phyloP scores from a whole-genome alignment of 75 land plant genomes.

The Pinus tabuliformis region DNA sequence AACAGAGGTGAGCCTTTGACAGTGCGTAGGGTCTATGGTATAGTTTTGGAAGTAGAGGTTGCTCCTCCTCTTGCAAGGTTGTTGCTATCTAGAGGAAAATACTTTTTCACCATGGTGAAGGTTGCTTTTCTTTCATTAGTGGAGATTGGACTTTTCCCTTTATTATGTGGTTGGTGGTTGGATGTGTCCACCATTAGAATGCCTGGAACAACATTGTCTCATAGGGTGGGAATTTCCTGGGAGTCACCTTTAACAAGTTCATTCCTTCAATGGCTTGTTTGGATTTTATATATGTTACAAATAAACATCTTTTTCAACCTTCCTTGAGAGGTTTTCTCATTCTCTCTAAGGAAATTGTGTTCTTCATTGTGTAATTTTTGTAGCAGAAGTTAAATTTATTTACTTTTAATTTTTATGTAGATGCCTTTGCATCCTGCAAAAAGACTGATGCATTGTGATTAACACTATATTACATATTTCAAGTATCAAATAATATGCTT shows the following conservation, averaged over 20 bases:
- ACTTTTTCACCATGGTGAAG: slow-evolving; percentile 90
- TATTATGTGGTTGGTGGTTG: slow-evolving; percentile 99
- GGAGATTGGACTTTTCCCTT: slow-evolving; percentile 96
- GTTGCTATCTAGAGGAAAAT: slow-evolving; percentile 74
- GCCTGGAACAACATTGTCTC: slow-evolving; percentile 67
- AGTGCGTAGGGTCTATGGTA: slow-evolving; percentile 72
- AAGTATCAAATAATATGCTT: not conserved
- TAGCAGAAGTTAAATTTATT: not conserved
- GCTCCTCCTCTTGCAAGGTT: slow-evolving; percentile 80
- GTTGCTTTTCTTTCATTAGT: slow-evolving; percentile 91
- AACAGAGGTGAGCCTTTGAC: slow-evolving; percentile 81
- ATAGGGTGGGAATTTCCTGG: slow-evolving; percentile 85
- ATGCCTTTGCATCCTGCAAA: not conserved
- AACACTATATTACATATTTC: not conserved
- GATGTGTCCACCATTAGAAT: slow-evolving; percentile 94
- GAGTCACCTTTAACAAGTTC: slow-evolving; percentile 89
- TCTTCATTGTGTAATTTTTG: not conserved
- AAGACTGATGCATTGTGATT: not conserved
- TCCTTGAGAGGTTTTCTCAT: slow-evolving; percentile 77
- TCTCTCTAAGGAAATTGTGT: too few relatives aligned
- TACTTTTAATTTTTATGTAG: not conserved
- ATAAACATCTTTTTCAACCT: slow-evolving; percentile 97
- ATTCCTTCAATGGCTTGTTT: slow-evolving; percentile 92
- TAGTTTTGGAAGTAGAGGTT: slow-evolving; percentile 73
- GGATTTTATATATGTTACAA: slow-evolving; percentile 96